Conservation (phyloP, 768 basidiomycete species). For the Lactarius pseudohatsudake region DNA sequence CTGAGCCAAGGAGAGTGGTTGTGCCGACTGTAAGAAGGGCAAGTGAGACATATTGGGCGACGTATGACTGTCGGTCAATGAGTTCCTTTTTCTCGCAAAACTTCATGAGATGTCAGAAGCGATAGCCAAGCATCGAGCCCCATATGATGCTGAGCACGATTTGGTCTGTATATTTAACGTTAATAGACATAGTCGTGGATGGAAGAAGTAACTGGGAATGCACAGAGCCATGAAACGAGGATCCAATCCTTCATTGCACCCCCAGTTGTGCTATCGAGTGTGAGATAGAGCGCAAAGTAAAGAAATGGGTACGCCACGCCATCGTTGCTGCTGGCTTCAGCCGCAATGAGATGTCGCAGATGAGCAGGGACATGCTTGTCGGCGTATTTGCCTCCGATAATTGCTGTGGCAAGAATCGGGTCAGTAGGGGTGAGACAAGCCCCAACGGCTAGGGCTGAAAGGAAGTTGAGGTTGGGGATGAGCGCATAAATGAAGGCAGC, state of each 20-base stretch:
- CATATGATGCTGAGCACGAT: slow-evolving; percentile 73
- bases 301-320: slow-evolving; percentile 97
- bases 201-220: slow-evolving; percentile 32
- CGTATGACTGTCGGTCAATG: slow-evolving; percentile 92
- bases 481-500: slow-evolving; percentile 89
- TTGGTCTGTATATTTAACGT: slow-evolving; percentile 55
- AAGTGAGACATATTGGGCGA: slow-evolving; percentile 87
- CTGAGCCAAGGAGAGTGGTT: slow-evolving; percentile 81
- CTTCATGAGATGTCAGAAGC: slow-evolving; percentile 88
- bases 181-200: slow-evolving; percentile 12
- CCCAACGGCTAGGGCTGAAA: slow-evolving; percentile 85
- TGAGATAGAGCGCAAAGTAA: slow-evolving; percentile 85
- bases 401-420: slow-evolving; percentile 89
- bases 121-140: slow-evolving; percentile 71
- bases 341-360: slow-evolving; percentile 61
- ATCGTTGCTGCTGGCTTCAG: slow-evolving; percentile 92
- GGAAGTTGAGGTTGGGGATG: slow-evolving; percentile 85
- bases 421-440: slow-evolving; percentile 95
- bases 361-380: slow-evolving; percentile 95
- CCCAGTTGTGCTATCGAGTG: slow-evolving; percentile 60
- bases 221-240: slow-evolving; percentile 81
- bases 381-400: slow-evolving; percentile 94
- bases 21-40: slow-evolving; percentile 84
- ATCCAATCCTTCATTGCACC: slow-evolving; percentile 86
- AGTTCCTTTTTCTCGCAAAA: slow-evolving; percentile 84